phyloP scores from a whole-genome alignment of 495 filamentous ascomycete species.

The Neurospora tetraspora region DNA sequence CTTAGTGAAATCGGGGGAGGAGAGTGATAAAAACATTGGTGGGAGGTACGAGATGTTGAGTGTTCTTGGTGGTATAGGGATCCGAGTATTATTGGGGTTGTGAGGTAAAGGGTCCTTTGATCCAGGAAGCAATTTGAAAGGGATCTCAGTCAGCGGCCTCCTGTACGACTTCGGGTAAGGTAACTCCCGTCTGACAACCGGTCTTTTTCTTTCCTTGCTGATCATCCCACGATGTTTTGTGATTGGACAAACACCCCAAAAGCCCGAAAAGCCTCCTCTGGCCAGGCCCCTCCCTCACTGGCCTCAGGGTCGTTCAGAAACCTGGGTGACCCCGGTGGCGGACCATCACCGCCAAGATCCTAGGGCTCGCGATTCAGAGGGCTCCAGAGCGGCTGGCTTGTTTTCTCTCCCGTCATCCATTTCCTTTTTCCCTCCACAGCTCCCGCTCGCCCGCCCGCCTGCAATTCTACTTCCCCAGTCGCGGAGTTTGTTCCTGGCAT shows the following conservation, averaged over 20 bases:
- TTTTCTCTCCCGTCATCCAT: not conserved
- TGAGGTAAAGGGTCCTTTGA: not conserved
- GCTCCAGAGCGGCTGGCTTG: not conserved
- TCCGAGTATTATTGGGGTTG: not conserved
- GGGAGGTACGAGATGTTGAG: not conserved
- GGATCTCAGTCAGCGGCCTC: not conserved
- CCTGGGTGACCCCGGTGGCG: not conserved
- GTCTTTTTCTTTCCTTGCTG: not conserved
- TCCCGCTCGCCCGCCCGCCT: not conserved
- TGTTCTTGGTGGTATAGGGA: not conserved
- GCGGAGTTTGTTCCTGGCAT: not conserved
- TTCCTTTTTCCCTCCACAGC: not conserved
- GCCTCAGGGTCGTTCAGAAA: not conserved
- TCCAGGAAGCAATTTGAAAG: not conserved
- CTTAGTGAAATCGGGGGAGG: not conserved
- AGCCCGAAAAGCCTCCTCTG: not conserved
- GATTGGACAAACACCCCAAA: not conserved
- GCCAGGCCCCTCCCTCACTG: not conserved
- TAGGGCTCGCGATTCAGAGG: not conserved
- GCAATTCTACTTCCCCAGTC: not conserved
- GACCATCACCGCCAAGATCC: not conserved
- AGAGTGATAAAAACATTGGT: not conserved
- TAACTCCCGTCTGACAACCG: not conserved
- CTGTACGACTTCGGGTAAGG: not conserved
- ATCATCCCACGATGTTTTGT: not conserved